phyloP scores from a whole-genome alignment of 352 stramenopile species.

The Aphanomyces astaci region DNA sequence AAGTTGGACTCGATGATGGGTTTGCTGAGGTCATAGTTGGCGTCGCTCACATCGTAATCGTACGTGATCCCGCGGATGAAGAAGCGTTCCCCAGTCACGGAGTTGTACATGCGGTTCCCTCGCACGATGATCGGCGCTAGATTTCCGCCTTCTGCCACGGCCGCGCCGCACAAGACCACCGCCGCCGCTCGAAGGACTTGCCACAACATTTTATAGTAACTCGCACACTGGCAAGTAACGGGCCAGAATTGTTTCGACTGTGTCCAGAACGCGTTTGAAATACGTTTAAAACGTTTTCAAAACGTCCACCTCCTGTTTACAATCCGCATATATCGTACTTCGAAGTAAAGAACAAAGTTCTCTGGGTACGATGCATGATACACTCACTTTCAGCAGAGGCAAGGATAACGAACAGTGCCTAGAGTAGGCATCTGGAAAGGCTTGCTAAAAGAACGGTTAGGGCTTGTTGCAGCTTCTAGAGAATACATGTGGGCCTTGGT shows the following conservation, averaged over 20 bases:
- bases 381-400: too few relatives aligned
- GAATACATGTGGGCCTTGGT: too few relatives aligned
- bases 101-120: slow-evolving; percentile 83
- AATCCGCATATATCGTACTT: too few relatives aligned
- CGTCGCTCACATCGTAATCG: slow-evolving; percentile 28
- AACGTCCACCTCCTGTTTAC: too few relatives aligned
- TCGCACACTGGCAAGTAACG: not conserved
- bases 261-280: not conserved
- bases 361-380: too few relatives aligned
- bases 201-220: not conserved
- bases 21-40: slow-evolving; percentile 81
- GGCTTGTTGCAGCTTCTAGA: too few relatives aligned
- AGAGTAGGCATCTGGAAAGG: too few relatives aligned
- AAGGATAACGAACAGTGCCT: too few relatives aligned
- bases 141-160: not conserved
- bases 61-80: slow-evolving; percentile 33
- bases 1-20: slow-evolving; percentile 53
- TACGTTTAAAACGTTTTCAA: not conserved
- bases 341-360: too few relatives aligned
- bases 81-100: slow-evolving; percentile 69
- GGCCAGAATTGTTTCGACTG: not conserved
- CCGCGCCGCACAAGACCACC: not conserved
- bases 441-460: too few relatives aligned
- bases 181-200: not conserved
- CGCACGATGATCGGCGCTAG: slow-evolving; percentile 52